Conservation (phyloP, 2,329 filamentous ascomycete genomes). For the Ophiostoma sp. region DNA sequence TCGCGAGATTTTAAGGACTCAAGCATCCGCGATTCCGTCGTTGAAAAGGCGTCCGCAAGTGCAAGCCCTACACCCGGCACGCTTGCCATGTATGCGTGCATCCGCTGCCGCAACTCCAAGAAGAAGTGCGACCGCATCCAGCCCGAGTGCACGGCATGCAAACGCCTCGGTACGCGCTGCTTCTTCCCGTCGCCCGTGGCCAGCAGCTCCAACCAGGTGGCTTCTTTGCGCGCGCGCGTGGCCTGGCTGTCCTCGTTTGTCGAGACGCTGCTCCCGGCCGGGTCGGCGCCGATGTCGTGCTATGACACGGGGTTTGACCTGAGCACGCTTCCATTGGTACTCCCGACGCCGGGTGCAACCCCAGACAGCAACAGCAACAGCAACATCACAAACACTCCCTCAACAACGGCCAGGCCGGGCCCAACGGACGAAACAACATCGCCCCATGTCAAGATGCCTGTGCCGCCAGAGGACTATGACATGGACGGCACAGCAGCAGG, state of each 20-base stretch:
- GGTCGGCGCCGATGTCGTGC: slow-evolving; percentile 33
- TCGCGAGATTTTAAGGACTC: not conserved
- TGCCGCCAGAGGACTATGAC: not conserved
- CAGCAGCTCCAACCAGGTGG: slow-evolving; percentile 34
- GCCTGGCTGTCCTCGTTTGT: slow-evolving; percentile 38
- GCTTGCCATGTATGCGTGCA: slow-evolving; percentile 33
- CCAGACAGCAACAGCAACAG: not conserved
- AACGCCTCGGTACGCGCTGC: slow-evolving; percentile 38
- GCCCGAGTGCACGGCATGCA: slow-evolving; percentile 39
- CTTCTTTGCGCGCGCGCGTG: slow-evolving; percentile 28
- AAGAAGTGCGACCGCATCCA: slow-evolving; percentile 43
- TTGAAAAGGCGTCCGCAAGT: not conserved
- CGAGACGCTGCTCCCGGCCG: slow-evolving; percentile 33
- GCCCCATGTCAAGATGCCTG: not conserved
- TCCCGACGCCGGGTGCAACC: not conserved
- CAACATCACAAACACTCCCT: not conserved
- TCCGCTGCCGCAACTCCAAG: slow-evolving; percentile 43
- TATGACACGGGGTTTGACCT: slow-evolving; percentile 37
- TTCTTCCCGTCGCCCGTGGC: slow-evolving; percentile 34
- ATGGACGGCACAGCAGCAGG: not conserved
- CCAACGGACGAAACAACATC: not conserved
- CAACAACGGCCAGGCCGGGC: not conserved
- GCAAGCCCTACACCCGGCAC: slow-evolving; percentile 10
- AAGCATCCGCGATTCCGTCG: not conserved
- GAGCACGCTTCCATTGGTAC: not conserved